Base-by-base conservation (phyloP, 352 stramenopile genomes). In the Aphanomyces euteiches region DNA sequence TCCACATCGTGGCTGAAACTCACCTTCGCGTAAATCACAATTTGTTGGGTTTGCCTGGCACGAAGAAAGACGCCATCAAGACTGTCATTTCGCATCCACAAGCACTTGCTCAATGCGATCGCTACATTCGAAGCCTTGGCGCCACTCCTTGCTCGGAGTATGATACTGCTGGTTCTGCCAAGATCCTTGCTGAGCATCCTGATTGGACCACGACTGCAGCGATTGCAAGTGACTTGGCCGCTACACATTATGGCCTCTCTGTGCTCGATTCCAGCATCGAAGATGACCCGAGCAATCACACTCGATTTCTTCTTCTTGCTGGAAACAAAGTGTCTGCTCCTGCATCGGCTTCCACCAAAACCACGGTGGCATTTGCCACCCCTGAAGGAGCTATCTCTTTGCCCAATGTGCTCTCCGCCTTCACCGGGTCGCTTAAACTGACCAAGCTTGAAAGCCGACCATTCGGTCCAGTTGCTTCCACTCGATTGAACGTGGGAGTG, bases 31-130 rank as follows among this genome's bases (percentile, higher is more conserved):
- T 99, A 17, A 83, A 97, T 63, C 96, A 99, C 76, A 98, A 86
- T 80, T 83, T 98, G 17, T 74, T 99, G 66, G 89, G 84, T 70
- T 89, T 97, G 40, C 88, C 88, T 0, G 96, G 95, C 39, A 84
- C 90, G 34, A 87, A 80, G 19, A 89, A 88, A 71, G 78, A 73
- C 47, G 85, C 98, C 74, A 96, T 99, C 64, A 98, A 97, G 79
- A 98, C 90, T 73, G 93, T 98, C 48, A 98, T 98, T 70, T 98
- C 89, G 68, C 96, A 99, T 80, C 92, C 94, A 37, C 96, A 99
- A 77, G 96, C 96, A 19, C 83, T 99, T 65, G 96, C 96, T 59
- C 96, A 99, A 79, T 99, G 95, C 77, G 89, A 97, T 60, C 90
- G 97, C 78, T 98, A 97, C 69, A 90, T 99, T 54, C 79, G 91